Conservation (phyloP, 345 rosid genomes). For the Angophora floribunda region DNA sequence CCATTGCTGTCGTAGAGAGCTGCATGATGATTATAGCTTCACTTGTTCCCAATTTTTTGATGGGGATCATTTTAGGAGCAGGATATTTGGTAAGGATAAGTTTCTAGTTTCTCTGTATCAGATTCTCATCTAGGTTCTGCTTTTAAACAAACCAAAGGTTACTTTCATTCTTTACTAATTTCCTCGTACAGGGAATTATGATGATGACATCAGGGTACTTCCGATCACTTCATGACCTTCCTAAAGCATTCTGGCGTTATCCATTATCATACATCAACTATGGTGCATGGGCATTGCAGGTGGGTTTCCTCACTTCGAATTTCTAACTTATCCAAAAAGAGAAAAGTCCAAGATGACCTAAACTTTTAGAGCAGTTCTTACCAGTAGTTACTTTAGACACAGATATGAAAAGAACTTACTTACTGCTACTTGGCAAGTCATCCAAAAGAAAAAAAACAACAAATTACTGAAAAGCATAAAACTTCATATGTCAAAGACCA, state of each 20-base stretch:
- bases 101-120: background rate
- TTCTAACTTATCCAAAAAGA: background rate
- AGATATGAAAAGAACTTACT: background rate
- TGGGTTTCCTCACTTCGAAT: background rate
- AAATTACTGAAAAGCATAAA: background rate
- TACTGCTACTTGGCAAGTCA: background rate
- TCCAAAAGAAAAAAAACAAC: background rate
- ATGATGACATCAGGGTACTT: constrained; percentile 11
- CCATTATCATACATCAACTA: constrained; percentile 9
- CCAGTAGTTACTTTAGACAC: background rate
- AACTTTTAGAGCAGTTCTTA: background rate
- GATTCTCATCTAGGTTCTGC: background rate
- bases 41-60: constrained; percentile 80
- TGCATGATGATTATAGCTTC: constrained; percentile 94
- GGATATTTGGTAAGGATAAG: constrained; percentile 28
- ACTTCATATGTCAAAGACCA: background rate
- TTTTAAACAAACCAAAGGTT: background rate
- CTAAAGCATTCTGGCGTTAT: constrained; percentile 8
- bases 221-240: constrained; percentile 1
- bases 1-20: constrained; percentile 90
- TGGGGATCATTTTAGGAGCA: constrained; percentile 92
- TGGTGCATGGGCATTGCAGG: constrained; percentile 10
- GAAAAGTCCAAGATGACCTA: background rate
- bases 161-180: background rate
- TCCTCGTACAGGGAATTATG: background rate